These are phyloP conservation scores for Eremochloa ophiuroides DNA, from an alignment of 176 grass and related monocot species.

Conservation along the genomic window DNA sequence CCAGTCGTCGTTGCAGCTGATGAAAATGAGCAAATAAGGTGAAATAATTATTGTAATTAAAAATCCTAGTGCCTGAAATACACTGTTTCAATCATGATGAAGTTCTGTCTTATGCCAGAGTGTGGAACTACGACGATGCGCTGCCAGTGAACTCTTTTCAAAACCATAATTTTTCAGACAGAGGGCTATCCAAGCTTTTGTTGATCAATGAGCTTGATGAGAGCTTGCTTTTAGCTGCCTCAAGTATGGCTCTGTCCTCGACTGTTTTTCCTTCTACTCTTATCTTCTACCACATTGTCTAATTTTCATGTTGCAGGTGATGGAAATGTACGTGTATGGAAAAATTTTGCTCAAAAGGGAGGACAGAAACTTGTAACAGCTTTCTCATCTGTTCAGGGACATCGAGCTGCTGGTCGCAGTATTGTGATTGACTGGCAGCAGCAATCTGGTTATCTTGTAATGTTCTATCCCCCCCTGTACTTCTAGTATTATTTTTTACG, in stretches of 20 bases:
- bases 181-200: conserved; percentile 81
- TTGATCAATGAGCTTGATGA: conserved; percentile 97
- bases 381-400: conserved; percentile 81
- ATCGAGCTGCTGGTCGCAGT: conserved; percentile 51
- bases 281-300: conserved; percentile 12
- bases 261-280: background rate
- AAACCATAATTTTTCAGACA: conserved; percentile 83
- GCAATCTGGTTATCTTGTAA: conserved; percentile 88
- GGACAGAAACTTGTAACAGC: conserved; percentile 91
- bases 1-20: conserved; percentile 85
- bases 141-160: conserved; percentile 69
- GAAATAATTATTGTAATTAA: background rate
- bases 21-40: conserved; percentile 96
- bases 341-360: conserved; percentile 65
- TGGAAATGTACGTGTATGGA: conserved; percentile 95
- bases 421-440: conserved; percentile 93
- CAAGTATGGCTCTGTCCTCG: conserved; percentile 53
- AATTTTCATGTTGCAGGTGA: conserved; percentile 56
- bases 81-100: conserved; percentile 17
- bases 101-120: conserved; percentile 52
- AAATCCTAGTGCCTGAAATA: conserved; percentile 7
- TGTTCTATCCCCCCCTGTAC: background rate
- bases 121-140: conserved; percentile 89
- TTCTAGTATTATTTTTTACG: background rate
- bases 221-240: conserved; percentile 89